Base-by-base conservation (phyloP, 23 red algal genomes). In the Gracilariopsis chorda region DNA sequence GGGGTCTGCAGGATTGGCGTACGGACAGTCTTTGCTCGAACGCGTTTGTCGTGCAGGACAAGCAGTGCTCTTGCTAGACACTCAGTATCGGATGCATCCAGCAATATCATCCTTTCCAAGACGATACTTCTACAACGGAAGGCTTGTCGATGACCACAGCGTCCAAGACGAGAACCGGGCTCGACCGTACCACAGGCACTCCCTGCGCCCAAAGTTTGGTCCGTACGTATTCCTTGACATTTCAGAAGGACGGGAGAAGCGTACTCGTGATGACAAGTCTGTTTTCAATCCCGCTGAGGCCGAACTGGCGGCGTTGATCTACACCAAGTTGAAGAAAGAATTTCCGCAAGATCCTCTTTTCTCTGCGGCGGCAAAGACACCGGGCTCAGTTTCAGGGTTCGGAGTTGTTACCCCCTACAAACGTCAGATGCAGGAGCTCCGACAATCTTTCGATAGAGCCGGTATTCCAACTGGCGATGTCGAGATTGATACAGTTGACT, bases 1-100 rank as follows among this genome's bases (percentile, higher is more conserved):
- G 21, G 92, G 90, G 20, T 61, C 74, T 3, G 72, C 88, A 21
- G 90, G 80, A 55, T 48, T 80, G 5, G 96, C 90, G 24, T 96
- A 94, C 65, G 88, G 74, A 13, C 81, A 83, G 69, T 93, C 88
- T 27, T 71, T 98, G 55, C 92, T 98, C 30, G 96, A 98, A 47
- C 90, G 96, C 12, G 74, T 94, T 45, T 88, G 43, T 48, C 78
- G 69, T n/a, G 83, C 87, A 2, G 87, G 92, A 14, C 69, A 73
- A 60, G 51, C 7, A 3, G 76, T 92, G 23, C 77, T 86, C 47
- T 43, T 98, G 77, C 82, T 98, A 23, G 83, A 94, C 53, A 93
- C 88, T 20, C 96, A 98, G 86, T 98, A 98, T 91, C 93, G 96
- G 32, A 98, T 98, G 96, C 96, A 98, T 76, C 96, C 96, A 34